phyloP scores from a whole-genome alignment of 352 stramenopile species.

The Pythium apleroticum region DNA sequence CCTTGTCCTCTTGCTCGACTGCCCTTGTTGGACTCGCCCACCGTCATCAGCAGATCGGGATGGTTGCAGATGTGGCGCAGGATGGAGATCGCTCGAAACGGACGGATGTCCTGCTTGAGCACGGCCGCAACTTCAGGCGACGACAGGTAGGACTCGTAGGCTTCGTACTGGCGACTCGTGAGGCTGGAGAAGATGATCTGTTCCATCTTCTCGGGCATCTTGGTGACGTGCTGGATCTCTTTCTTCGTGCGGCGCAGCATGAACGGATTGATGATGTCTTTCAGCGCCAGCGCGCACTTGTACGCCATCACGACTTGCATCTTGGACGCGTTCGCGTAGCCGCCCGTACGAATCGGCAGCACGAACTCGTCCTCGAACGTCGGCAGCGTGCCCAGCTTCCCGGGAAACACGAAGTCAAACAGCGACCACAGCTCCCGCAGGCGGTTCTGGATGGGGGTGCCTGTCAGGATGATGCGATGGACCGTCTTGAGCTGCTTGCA shows the following conservation, averaged over 20 bases:
- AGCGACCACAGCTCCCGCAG: conserved; percentile 97
- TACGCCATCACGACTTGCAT: conserved; percentile 97
- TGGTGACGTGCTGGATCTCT: conserved; percentile 89
- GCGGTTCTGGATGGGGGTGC: conserved; percentile 94
- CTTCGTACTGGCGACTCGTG: conserved; percentile 78
- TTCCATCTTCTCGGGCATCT: conserved; percentile 97
- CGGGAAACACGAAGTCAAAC: conserved; percentile 99
- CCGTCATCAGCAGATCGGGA: conserved; percentile 89
- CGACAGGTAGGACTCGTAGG: conserved; percentile 92
- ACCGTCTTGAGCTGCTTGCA: conserved; percentile 92
- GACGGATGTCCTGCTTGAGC: conserved; percentile 71
- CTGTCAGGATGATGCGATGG: conserved; percentile 92
- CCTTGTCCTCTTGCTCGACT: background rate
- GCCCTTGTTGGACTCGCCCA: conserved; percentile 42
- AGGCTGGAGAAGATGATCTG: conserved; percentile 98
- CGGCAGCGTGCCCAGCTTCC: conserved; percentile 95
- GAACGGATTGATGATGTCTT: conserved; percentile 97
- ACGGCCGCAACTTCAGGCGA: conserved; percentile 94
- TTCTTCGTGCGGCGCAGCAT: conserved; percentile 95
- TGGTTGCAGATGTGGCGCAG: conserved; percentile 99
- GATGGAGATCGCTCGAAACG: conserved; percentile 92
- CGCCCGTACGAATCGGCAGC: conserved; percentile 94
- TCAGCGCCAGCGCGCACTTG: conserved; percentile 94
- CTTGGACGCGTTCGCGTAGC: conserved; percentile 90
- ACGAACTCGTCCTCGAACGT: conserved; percentile 98